These are phyloP conservation scores for Apiospora sp. DNA, from an alignment of 2,329 filamentous ascomycete genomes.

Conservation along the genomic window DNA sequence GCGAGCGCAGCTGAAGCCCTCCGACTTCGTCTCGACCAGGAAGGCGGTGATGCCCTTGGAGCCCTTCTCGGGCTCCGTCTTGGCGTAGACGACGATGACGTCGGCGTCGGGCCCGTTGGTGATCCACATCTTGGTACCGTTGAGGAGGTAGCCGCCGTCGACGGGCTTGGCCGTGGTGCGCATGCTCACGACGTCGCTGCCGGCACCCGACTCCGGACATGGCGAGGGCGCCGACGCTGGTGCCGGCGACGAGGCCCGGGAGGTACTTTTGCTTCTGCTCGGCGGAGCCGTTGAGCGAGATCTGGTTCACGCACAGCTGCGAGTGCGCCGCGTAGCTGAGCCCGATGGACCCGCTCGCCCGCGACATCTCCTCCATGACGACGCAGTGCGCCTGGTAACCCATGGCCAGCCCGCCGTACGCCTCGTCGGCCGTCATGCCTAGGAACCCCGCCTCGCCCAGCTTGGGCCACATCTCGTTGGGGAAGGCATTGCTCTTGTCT, in stretches of 20 bases:
- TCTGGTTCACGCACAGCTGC: constrained; percentile 95
- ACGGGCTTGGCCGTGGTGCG: constrained; percentile 82
- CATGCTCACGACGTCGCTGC: constrained; percentile 96
- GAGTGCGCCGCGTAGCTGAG: constrained; percentile 96
- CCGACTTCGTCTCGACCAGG: constrained; percentile 75
- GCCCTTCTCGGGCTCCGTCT: constrained; percentile 81
- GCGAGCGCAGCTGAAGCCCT: constrained; percentile 84
- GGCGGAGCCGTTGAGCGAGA: constrained; percentile 84
- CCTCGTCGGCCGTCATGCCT: constrained; percentile 92
- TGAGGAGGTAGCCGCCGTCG: constrained; percentile 85
- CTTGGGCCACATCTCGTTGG: constrained; percentile 90
- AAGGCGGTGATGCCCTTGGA: constrained; percentile 96
- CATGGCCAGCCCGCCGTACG: constrained; percentile 87
- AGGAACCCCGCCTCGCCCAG: constrained; percentile 90
- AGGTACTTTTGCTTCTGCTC: constrained; percentile 85
- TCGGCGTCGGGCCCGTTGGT: constrained; percentile 98
- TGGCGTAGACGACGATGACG: constrained; percentile 93
- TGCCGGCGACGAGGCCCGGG: constrained; percentile 81
- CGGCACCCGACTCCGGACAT: constrained; percentile 95
- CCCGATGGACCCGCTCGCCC: constrained; percentile 83
- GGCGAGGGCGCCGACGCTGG: constrained; percentile 84
- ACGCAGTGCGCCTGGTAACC: constrained; percentile 97
- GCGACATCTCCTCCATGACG: constrained; percentile 92
- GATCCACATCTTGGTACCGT: constrained; percentile 99
- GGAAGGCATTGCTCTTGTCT: constrained; percentile 89